Base-by-base conservation (phyloP, 768 basidiomycete species). In the Omphalotus guepiniiformis region DNA sequence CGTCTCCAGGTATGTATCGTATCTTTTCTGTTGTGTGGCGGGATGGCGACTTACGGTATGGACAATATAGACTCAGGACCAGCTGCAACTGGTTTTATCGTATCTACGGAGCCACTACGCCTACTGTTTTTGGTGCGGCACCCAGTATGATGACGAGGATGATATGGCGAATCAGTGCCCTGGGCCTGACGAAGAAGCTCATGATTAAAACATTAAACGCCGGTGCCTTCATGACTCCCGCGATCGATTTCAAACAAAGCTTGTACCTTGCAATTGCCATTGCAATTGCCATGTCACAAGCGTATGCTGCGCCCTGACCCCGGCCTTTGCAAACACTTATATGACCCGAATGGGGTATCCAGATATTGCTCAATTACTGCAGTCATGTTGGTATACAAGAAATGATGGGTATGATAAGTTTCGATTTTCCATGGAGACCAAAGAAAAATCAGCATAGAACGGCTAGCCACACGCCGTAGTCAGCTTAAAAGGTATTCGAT, bases 41-140 rank as follows among this genome's bases (percentile, higher is more conserved):
- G n/a, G n/a, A 52, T 43, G 12, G 50, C 40, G 54, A 39, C 43
- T 49, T 42, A 49, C 50, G 48, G 42, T 32, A 40, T 44, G 3
- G 27, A 27, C 37, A 6, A 25, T 34, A 53, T 57, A 93, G 91
- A 79, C 87, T 51, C 74, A 75, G 52, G 82, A 87, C 64, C 76
- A 88, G 26, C 72, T 93, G 28, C 65, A 72, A 30, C 67, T 84
- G 38, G 79, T 90, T 15, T 69, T 92, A 21, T 66, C 77, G 4
- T 90, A 93, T 63, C 75, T 93, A 40, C 84, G 91, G 21, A 71
- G 78, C 30, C 74, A 70, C 51, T 79, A 91, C 62, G 60, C 71
- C 4, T 93, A 93, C 60, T 93, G 91, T 60, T 92, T 91, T 63
- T 93, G 89, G 87, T 93, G 91, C 60, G 91, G 91, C 11, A 76